Percentiles rank a stretch among this genome's conserved stretches.
Evolutionary conservation across 768 basidiomycete genomes (phyloP).

Genomic region (Ramaria sp.): DNA sequence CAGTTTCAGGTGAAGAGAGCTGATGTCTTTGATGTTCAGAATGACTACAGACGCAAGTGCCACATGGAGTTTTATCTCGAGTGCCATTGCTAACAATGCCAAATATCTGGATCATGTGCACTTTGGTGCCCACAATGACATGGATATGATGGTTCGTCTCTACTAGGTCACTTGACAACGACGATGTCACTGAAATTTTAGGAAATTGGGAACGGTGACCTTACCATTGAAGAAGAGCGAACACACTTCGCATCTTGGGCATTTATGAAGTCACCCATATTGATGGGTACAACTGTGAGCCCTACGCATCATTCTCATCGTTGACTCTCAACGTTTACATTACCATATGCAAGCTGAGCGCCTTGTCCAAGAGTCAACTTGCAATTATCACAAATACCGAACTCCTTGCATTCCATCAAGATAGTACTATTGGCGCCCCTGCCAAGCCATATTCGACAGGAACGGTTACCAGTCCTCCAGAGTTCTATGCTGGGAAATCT

Average conservation of each 20-base stretch:
- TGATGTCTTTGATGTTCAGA: constrained; percentile 14
- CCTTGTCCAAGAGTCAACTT: constrained; percentile 28
- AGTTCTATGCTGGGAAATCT: constrained; percentile 41
- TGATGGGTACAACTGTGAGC: constrained; percentile 29
- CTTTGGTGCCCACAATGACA: constrained; percentile 43
- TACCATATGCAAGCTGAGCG: constrained; percentile 27
- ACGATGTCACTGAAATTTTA: constrained; percentile 14
- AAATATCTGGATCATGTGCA: constrained; percentile 29
- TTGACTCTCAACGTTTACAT: not conserved
- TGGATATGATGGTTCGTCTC: constrained; percentile 33
- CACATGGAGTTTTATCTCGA: constrained; percentile 39
- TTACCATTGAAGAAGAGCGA: constrained; percentile 38
- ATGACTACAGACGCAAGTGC: constrained; percentile 38
- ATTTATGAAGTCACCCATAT: constrained; percentile 47
- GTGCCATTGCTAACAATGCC: constrained; percentile 33
- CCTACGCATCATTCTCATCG: constrained; percentile 3
- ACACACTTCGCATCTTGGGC: constrained; percentile 50
- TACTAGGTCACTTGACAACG: constrained; percentile 1
- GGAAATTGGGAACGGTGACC: constrained; percentile 38
- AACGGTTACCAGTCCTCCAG: constrained; percentile 19
- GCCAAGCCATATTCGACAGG: constrained; percentile 1
- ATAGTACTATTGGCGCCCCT: constrained; percentile 27
- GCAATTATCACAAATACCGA: constrained; percentile 40
- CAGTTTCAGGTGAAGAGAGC: not conserved
- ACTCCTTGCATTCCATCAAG: constrained; percentile 46